phyloP scores from a whole-genome alignment of 352 stramenopile genomes.

The Aphanomyces stellatus region DNA sequence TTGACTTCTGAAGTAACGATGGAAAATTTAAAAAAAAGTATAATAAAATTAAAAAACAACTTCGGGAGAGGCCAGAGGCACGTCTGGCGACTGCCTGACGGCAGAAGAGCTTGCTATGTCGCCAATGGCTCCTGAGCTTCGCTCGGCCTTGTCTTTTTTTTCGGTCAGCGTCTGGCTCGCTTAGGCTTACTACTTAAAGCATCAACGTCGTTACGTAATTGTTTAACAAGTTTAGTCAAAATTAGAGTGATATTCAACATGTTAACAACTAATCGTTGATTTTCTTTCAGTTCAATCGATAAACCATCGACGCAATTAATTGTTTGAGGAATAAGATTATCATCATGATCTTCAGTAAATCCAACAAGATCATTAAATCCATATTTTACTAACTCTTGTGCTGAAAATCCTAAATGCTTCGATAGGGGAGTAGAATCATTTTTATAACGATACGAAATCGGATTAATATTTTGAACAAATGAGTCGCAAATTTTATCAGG shows the following conservation, averaged over 20 bases:
- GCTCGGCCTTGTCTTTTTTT: not conserved
- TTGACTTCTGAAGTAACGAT: conserved; percentile 6
- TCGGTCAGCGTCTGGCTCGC: not conserved
- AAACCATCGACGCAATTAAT: not conserved
- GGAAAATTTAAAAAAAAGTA: not conserved
- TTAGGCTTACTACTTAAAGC: not conserved
- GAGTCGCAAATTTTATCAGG: not conserved
- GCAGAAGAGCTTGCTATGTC: too few relatives aligned
- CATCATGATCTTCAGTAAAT: not conserved
- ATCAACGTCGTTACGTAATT: not conserved
- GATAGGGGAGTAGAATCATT: not conserved
- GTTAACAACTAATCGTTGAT: not conserved
- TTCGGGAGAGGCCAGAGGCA: too few relatives aligned
- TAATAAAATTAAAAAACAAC: not conserved
- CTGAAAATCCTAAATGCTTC: not conserved
- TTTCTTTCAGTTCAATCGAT: not conserved
- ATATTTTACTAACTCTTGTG: not conserved
- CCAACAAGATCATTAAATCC: not conserved
- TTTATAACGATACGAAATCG: not conserved
- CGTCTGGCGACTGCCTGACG: too few relatives aligned
- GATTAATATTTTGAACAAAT: not conserved
- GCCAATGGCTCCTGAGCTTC: too few relatives aligned
- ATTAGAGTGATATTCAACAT: not conserved
- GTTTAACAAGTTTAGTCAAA: not conserved
- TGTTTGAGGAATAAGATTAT: too few relatives aligned